phyloP scores from a whole-genome alignment of 177 flowering plant genomes.

The Telopea speciosissima region DNA sequence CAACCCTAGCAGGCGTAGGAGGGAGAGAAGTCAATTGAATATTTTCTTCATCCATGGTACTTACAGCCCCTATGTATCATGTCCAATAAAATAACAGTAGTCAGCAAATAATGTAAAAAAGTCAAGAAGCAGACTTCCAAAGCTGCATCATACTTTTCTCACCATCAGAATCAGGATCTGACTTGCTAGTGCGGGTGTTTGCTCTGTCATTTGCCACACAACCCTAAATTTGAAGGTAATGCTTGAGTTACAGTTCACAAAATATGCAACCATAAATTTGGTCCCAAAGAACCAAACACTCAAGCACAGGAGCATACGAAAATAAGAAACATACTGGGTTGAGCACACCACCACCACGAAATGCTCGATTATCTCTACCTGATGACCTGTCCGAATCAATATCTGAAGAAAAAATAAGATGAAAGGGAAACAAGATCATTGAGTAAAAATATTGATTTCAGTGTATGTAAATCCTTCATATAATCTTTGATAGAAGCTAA shows the following conservation, averaged over 20 bases:
- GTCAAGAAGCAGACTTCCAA: not conserved
- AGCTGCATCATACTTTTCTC: constrained; percentile 15
- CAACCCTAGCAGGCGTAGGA: constrained; percentile 19
- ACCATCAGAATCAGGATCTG: constrained; percentile 61
- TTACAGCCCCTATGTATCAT: constrained; percentile 32
- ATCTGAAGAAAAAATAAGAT: constrained; percentile 21
- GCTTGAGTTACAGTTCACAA: constrained; percentile 5
- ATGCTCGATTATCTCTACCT: constrained; percentile 14
- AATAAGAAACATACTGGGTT: constrained; percentile 20
- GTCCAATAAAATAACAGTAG: constrained; percentile 9
- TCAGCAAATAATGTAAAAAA: constrained; percentile 8
- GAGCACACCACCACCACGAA: constrained; percentile 21
- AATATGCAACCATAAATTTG: constrained; percentile 1
- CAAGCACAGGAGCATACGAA: not conserved
- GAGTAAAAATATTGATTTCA: not conserved
- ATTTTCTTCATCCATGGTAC: constrained; percentile 41
- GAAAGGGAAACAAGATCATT: not conserved
- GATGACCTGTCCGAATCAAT: constrained; percentile 31
- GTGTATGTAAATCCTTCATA: not conserved
- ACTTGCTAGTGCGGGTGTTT: constrained; percentile 19
- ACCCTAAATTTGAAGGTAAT: constrained; percentile 19
- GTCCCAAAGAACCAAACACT: not conserved
- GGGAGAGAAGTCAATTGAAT: constrained; percentile 19
- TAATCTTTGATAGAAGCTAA: not conserved
- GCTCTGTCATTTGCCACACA: constrained; percentile 20